Percentiles rank a stretch among this genome's conserved stretches.
These are phyloP conservation scores for Penicillium steckii DNA, from an alignment of 495 filamentous ascomycete genomes.

Conservation along the genomic window DNA sequence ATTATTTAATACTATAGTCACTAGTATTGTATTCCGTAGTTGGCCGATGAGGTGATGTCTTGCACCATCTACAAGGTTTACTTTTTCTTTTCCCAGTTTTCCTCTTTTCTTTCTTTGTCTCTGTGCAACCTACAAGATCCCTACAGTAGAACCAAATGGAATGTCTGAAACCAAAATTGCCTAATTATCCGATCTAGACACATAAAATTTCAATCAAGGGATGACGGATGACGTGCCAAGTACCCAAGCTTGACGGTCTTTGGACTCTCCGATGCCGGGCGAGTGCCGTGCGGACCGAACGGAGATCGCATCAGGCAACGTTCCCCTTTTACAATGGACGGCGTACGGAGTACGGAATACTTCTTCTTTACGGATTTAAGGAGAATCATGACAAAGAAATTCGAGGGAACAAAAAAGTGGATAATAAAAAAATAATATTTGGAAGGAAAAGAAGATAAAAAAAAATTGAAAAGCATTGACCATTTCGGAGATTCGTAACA, in stretches of 20 bases:
- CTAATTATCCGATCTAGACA: no score
- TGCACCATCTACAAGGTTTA: background rate
- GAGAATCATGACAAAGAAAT: background rate
- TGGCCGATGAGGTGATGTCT: constrained; percentile 8
- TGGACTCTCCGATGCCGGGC: constrained; percentile 15
- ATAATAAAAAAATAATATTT: no score
- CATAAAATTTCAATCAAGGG: constrained; percentile 7
- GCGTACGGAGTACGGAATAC: no score
- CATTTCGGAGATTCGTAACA: background rate
- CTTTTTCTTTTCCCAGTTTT: background rate
- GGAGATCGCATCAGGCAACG: constrained; percentile 25
- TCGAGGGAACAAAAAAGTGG: no score
- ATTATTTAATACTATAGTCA: no score
- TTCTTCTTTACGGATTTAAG: background rate
- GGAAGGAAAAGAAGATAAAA: background rate
- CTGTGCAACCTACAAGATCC: background rate
- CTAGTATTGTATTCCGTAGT: background rate
- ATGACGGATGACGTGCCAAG: background rate
- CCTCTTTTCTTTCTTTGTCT: background rate
- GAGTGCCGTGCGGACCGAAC: constrained; percentile 24
- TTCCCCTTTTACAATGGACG: no score
- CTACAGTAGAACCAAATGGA: no score
- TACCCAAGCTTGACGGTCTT: constrained; percentile 3
- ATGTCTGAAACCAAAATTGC: constrained; percentile 8
- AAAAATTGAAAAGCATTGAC: background rate